Base-by-base conservation (phyloP, 345 rosid genomes). In the Gossypium longicalyx region DNA sequence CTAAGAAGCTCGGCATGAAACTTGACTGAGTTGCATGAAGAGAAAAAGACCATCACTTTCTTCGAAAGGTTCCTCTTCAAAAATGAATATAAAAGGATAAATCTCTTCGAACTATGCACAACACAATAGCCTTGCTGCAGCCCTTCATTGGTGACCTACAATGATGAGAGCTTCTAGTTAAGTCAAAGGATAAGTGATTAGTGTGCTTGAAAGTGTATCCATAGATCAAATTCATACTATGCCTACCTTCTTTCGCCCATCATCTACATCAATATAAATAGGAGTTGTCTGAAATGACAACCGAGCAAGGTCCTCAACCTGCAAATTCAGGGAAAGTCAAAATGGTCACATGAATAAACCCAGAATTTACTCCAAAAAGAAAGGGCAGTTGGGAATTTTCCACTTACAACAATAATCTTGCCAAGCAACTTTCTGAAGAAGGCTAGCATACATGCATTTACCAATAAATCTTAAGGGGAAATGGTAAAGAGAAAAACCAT, bases 231-330 rank as follows among this genome's bases (percentile, higher is more conserved):
- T 49, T 72, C 48, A 66, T 25, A 52, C 77, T 15, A 11, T 75
- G 20, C 74, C 63, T 83, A 95, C 99, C 99, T 91, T 95, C 43
- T 76, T 90, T 83, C 98, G 86, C 54, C 96, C 94, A 73, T 95
- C 98, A 83, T 93, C 99, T 41, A 95, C 98, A 81, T 90, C 99
- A 76, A 95, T 86, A 78, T 87, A 92, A 78, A 87, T 80, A 60
- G 98, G 98, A 49, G 92, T 82, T 11, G 96, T 90, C 83, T 91
- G 87, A 76, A 90, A 90, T 59, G 99, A 90, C 74, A 95, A 78
- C 25, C 97, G 97, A 27, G 98, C 99, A 74, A 93, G 97, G 84
- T 95, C 99, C 89, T 91, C 93, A 54, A 95, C 98, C 99, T 95
- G 75, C 75, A 83, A 45, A 7, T 44, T 44, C 48, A 64, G n/a